Percentiles rank a stretch among this genome's conserved stretches.
phyloP scores from a whole-genome alignment of 257 asterid species.

The Solanum neorickii region DNA sequence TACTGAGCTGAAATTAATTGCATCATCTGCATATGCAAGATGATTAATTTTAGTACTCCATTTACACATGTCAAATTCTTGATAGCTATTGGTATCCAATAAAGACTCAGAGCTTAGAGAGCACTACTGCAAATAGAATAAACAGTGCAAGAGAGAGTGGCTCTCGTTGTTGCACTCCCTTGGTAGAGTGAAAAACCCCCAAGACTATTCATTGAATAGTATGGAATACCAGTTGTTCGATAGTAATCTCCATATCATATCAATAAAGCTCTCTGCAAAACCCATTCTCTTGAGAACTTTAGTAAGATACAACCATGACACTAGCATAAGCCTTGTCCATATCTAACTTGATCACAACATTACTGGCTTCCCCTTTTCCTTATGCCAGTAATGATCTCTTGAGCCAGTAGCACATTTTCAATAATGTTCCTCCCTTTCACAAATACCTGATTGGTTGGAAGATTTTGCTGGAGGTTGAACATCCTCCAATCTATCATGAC shows the following conservation, averaged over 20 bases:
- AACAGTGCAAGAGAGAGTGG: background rate
- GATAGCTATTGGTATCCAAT: background rate
- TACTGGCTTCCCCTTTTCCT: background rate
- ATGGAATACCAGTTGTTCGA: background rate
- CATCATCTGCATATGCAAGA: background rate
- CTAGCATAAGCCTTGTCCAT: background rate
- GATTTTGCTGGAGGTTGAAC: background rate
- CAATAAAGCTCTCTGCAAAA: background rate
- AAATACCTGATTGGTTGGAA: background rate
- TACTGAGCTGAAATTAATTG: background rate
- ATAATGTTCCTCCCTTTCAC: background rate
- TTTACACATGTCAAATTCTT: background rate
- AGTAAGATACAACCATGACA: background rate
- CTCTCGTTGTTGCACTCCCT: background rate
- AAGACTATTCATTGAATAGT: background rate
- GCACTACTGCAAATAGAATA: background rate
- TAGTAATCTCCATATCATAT: background rate
- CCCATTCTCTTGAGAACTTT: background rate
- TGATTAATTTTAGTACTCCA: background rate
- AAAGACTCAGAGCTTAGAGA: background rate
- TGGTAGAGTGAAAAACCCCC: background rate
- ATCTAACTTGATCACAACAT: background rate
- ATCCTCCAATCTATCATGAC: background rate
- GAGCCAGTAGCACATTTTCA: background rate
- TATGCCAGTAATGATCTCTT: too few relatives aligned